Evolutionary conservation across 148 eudicot species (phyloP), one percentile per base, ranked within the genome.

Genomic region (Heliosperma pusillum): DNA sequence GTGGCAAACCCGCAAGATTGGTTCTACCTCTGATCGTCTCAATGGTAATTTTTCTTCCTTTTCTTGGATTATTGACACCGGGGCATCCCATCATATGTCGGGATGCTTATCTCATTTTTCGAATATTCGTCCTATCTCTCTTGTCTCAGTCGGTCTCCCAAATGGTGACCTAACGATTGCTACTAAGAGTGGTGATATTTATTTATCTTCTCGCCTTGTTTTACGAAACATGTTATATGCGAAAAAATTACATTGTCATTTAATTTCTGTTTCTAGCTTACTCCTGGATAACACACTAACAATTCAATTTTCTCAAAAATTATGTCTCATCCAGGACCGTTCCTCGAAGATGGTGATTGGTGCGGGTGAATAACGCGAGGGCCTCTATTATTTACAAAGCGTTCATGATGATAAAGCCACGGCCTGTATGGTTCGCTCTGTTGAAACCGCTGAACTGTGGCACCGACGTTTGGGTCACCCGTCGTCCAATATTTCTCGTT

Each of bases 341-440:
- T 24, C 13, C n/a, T 66, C 26, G 52, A 15, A 25, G 70, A 66
- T 21, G 13, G 47, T 66, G 52, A 66, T 66, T 66, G 70, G 70
- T 17, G 70, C 70, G 47, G 26, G 52, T 66, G 70, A 66, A n/a
- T 45, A n/a, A n/a, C n/a, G n/a, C n/a, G n/a, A n/a, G n/a, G n/a
- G n/a, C n/a, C n/a, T n/a, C n/a, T n/a, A n/a, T 7, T 3, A 40
- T 40, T 40, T 40, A 40, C 44, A 40, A 40, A 40, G 44, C 7
- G 44, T 40, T 40, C 44, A 40, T 40, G 44, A 40, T 7, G 44
- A 40, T 40, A 40, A 40, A 40, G 44, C 44, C 7, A 40, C 4
- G 7, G 44, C 44, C 7, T 40, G 44, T 40, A 40, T 40, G 44
- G 44, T 40, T 3, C 44, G 44, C 3, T 40, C 44, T 40, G 44